Conservation (phyloP, 2,329 filamentous ascomycete genomes). For the Fusarium sororula region DNA sequence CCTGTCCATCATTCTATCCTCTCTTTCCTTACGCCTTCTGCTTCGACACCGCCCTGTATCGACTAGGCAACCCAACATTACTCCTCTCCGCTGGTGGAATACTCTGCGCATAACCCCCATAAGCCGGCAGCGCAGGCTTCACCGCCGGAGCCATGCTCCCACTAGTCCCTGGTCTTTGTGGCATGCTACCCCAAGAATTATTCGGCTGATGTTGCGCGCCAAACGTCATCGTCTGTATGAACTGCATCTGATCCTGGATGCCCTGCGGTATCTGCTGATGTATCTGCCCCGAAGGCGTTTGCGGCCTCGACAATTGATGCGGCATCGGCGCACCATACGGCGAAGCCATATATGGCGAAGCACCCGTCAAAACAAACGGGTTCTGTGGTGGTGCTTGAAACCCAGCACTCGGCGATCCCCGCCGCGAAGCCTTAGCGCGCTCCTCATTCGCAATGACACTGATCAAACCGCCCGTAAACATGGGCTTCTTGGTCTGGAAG, state of each 20-base stretch:
- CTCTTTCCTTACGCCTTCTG: background rate
- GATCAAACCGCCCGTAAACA: slow-evolving; percentile 24
- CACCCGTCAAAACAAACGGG: background rate
- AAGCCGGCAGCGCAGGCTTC: slow-evolving; percentile 8
- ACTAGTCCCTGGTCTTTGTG: background rate
- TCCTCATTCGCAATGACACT: slow-evolving; percentile 26
- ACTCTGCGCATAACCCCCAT: slow-evolving; percentile 13
- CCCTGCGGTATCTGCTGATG: slow-evolving; percentile 8
- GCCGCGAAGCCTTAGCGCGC: slow-evolving; percentile 25
- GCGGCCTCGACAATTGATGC: background rate
- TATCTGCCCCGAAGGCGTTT: slow-evolving; percentile 1
- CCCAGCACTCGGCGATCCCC: slow-evolving; percentile 3
- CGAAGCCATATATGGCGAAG: background rate
- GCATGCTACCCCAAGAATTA: background rate
- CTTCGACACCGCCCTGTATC: slow-evolving; percentile 20
- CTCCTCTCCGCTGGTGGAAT: slow-evolving; percentile 22
- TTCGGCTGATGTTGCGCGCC: background rate
- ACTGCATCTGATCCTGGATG: slow-evolving; percentile 18
- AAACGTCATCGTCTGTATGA: background rate
- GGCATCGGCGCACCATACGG: slow-evolving; percentile 5
- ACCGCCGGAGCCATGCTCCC: background rate
- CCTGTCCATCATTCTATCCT: too few species aligned
- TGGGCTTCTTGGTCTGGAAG: background rate
- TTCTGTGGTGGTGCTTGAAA: background rate
- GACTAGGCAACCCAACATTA: slow-evolving; percentile 19